phyloP scores from a whole-genome alignment of 768 basidiomycete genomes.

The Russula vinacea region DNA sequence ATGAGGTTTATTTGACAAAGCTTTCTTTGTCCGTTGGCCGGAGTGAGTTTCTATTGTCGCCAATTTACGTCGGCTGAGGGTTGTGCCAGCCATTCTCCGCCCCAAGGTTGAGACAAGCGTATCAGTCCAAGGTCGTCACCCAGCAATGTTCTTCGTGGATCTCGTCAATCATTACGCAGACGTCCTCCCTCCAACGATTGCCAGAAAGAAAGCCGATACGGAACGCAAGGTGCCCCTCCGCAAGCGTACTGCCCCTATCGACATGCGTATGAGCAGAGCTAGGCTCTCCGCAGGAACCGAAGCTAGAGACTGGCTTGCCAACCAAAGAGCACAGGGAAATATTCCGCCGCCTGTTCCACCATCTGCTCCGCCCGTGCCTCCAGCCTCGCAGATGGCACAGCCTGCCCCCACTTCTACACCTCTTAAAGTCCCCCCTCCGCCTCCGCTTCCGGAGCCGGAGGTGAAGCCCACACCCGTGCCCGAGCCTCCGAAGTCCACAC shows the following conservation, averaged over 20 bases:
- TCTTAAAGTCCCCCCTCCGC: slow-evolving; percentile 2
- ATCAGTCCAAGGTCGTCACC: slow-evolving; percentile 89
- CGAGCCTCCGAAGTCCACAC: slow-evolving; percentile 17
- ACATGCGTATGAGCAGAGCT: slow-evolving; percentile 82
- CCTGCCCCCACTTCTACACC: slow-evolving; percentile 29
- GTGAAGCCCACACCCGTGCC: slow-evolving; percentile 10
- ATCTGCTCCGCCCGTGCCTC: slow-evolving; percentile 17
- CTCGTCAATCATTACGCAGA: slow-evolving; percentile 70
- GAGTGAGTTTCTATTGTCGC: slow-evolving; percentile 48
- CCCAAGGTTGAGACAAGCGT: slow-evolving; percentile 80
- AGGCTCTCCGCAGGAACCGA: slow-evolving; percentile 71
- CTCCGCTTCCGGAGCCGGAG: slow-evolving; percentile 13
- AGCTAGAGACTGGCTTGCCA: slow-evolving; percentile 64
- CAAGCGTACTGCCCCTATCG: slow-evolving; percentile 83
- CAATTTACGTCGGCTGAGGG: not conserved
- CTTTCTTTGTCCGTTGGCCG: slow-evolving; percentile 84
- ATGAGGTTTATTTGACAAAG: slow-evolving; percentile 83
- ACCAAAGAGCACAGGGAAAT: slow-evolving; percentile 45
- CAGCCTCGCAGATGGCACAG: slow-evolving; percentile 30
- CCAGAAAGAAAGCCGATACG: slow-evolving; percentile 82
- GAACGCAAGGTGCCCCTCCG: slow-evolving; percentile 79
- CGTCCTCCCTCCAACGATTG: slow-evolving; percentile 77
- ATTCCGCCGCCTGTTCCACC: slow-evolving; percentile 29
- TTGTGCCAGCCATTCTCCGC: slow-evolving; percentile 62
- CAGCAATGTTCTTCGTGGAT: slow-evolving; percentile 79